A percentile compares a stretch with the other conserved stretches of the same genome.
Conservation (phyloP, 768 basidiomycete genomes). For the Steccherinum ochraceum region DNA sequence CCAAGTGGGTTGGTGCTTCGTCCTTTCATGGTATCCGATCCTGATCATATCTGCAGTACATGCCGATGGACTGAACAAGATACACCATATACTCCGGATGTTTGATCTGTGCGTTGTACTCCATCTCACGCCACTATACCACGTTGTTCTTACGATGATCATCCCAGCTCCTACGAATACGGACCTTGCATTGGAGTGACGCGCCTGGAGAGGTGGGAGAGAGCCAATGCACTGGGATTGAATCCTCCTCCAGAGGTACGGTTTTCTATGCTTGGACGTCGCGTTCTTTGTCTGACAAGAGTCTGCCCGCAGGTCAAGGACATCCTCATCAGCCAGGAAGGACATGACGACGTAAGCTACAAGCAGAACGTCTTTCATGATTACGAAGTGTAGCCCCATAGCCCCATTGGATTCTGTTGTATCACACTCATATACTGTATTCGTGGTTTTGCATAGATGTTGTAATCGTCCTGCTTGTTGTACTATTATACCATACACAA, state of each 20-base stretch:
- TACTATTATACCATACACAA: too few species aligned
- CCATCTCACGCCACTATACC: neutral
- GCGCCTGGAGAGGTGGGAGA: slow-evolving; percentile 84
- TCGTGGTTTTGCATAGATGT: too few species aligned
- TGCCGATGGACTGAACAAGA: slow-evolving; percentile 47
- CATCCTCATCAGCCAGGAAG: slow-evolving; percentile 69
- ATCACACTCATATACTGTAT: neutral
- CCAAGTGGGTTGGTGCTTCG: slow-evolving; percentile 45
- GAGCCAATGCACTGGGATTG: slow-evolving; percentile 72
- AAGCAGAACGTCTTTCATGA: slow-evolving; percentile 56
- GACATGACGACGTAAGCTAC: slow-evolving; percentile 44
- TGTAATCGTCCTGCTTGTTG: too few species aligned
- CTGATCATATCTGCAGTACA: slow-evolving; percentile 45
- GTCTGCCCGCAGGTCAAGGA: slow-evolving; percentile 53
- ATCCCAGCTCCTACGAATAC: slow-evolving; percentile 62
- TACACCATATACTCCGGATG: slow-evolving; percentile 69
- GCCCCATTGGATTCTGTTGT: too few species aligned
- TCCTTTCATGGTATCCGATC: neutral
- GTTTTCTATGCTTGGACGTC: neutral
- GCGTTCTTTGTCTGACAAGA: neutral
- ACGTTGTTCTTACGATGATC: neutral
- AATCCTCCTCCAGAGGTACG: slow-evolving; percentile 74
- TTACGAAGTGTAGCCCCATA: slow-evolving; percentile 22
- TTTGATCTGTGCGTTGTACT: slow-evolving; percentile 59
- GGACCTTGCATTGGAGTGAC: slow-evolving; percentile 76